phyloP scores from a whole-genome alignment of 352 stramenopile species.

The Globisporangium cylindrosporum region DNA sequence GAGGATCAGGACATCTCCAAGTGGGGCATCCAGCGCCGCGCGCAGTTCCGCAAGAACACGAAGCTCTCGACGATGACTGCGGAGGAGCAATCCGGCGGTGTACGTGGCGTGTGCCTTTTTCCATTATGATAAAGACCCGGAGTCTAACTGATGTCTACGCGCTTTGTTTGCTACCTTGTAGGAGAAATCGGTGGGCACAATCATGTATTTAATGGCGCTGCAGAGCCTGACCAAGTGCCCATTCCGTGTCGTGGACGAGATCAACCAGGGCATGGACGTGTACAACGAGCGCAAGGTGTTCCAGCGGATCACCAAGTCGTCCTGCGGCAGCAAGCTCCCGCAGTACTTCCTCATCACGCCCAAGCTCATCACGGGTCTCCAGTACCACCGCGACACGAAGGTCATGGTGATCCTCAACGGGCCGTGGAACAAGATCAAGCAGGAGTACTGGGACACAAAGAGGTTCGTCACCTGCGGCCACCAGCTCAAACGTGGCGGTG shows the following conservation, averaged over 20 bases:
- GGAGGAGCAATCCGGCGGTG: constrained; percentile 83
- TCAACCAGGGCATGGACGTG: constrained; percentile 90
- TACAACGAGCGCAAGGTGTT: constrained; percentile 91
- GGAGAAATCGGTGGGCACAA: constrained; percentile 90
- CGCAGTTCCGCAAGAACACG: constrained; percentile 83
- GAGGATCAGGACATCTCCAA: constrained; percentile 81
- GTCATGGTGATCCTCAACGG: constrained; percentile 88
- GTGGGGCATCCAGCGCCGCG: constrained; percentile 83
- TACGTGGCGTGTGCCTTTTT: constrained; percentile 27
- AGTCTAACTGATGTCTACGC: constrained; percentile 1
- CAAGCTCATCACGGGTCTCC: constrained; percentile 83
- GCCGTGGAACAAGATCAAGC: constrained; percentile 75
- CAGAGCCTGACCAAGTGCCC: constrained; percentile 85
- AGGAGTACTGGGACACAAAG: constrained; percentile 69
- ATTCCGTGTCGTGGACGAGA: constrained; percentile 88
- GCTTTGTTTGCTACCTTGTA: constrained; percentile 21
- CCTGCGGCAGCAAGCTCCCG: constrained; percentile 79
- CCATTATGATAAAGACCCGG: not conserved
- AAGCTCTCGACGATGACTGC: constrained; percentile 84
- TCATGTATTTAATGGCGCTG: constrained; percentile 90
- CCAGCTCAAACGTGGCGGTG: constrained; percentile 27
- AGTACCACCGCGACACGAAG: constrained; percentile 86
- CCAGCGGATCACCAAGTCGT: constrained; percentile 84
- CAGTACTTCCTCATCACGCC: constrained; percentile 90
- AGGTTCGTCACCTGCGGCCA: constrained; percentile 46